Conservation (phyloP, 2,329 filamentous ascomycete species). For the Fusarium brevicatenulatum region DNA sequence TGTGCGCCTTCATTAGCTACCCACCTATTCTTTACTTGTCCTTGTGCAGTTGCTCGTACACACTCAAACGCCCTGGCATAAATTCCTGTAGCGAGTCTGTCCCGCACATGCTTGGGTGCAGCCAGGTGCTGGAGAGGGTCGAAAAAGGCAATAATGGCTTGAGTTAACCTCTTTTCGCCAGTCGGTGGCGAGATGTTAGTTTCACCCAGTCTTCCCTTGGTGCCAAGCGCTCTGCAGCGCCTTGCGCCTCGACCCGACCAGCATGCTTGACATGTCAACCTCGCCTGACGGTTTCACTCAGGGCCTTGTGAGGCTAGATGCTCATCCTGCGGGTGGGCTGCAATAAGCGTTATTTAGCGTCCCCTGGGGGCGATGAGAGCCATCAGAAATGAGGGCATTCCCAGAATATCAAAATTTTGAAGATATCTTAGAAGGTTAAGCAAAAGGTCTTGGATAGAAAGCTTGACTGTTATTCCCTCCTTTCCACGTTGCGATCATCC, state of each 20-base stretch:
- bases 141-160: not conserved
- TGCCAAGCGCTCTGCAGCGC: conserved; percentile 3
- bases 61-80: conserved; percentile 23
- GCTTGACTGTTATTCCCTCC: not conserved
- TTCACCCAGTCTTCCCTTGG: not conserved
- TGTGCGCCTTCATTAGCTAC: not conserved
- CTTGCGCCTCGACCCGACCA: conserved; percentile 7
- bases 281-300: not conserved
- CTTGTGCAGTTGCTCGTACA: conserved; percentile 25
- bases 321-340: not conserved
- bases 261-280: conserved; percentile 24
- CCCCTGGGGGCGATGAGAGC: not conserved
- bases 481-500: not conserved
- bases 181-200: not conserved
- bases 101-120: not conserved
- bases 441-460: not conserved
- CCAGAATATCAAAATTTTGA: not conserved
- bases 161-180: not conserved
- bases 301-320: not conserved
- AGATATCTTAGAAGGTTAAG: not conserved
- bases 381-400: conserved; percentile 10
- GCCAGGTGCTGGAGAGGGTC: not conserved
- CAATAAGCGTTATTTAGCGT: not conserved
- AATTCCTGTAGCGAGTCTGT: not conserved
- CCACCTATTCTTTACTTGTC: conserved; percentile 3